Evolutionary conservation across 768 basidiomycete genomes (phyloP), one percentile per base, ranked within the genome.

Genomic region (Boletus sensibilis): DNA sequence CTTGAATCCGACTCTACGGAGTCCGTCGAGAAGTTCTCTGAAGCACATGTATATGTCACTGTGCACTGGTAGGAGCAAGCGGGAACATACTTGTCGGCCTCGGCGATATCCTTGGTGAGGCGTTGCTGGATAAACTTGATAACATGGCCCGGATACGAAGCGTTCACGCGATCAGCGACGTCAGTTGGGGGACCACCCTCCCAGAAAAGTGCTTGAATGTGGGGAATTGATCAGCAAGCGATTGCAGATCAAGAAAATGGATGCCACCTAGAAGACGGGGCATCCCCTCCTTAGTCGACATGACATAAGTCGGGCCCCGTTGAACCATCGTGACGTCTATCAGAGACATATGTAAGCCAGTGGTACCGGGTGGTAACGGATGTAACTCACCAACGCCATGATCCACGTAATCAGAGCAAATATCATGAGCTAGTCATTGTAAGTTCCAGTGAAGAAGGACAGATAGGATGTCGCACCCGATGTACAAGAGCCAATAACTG

Each of bases 401-500:
- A 5, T 75, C 66, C 39, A 67, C 74, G 42, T 74, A 79, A 57
- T 82, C 81, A 18, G 74, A 65, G 7, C 79, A 76, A 41, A 84
- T 78, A 47, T 83, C 82, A 59, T 82, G 81, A 0, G 74, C 79
- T 74, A 42, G 18, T 33, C 25, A 42, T n/a, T 13, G n/a, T 62
- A 21, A 66, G 59, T 25, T 14, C 10, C 2, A 3, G 20, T 1
- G 16, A 29, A 33, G 20, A 34, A 45, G 10, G 8, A 18, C 1
- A 34, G 13, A 25, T 3, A 53, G 75, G 72, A 72, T 13, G 74
- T 45, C 57, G 23, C 55, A 78, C 80, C 78, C 2, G 82, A 86
- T 12, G 85, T 87, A 50, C 83, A 83, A 14, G 87, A 78, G 2
- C 88, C 88, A 5, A 90, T 72, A 2, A 91, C 82, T 4, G 85